These are phyloP conservation scores for Aspergillus versicolor DNA, from an alignment of 2,329 filamentous ascomycete species.

Conservation along the genomic window DNA sequence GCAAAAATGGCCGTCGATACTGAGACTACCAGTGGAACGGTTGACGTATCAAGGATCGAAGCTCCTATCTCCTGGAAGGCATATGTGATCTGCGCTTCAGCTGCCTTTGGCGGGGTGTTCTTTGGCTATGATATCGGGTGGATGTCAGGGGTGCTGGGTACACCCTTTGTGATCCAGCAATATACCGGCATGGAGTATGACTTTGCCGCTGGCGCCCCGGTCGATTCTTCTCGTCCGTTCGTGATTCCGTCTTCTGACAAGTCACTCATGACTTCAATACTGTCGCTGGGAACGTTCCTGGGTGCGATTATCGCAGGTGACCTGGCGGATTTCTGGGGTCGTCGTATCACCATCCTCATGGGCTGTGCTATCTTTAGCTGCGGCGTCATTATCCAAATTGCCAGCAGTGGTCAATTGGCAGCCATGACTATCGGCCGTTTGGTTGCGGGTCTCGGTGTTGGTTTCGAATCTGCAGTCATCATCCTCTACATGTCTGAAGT, in stretches of 20 bases:
- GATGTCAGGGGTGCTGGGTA: constrained; percentile 1
- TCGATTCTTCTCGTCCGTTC: constrained; percentile 28
- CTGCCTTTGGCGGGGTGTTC: constrained; percentile 8
- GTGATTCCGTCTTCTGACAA: constrained; percentile 49
- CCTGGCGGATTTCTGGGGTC: constrained; percentile 70
- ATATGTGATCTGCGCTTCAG: constrained; percentile 3
- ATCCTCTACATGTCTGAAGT: constrained; percentile 88
- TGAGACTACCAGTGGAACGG: not conserved
- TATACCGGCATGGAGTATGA: constrained; percentile 3
- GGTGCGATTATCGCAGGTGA: constrained; percentile 76
- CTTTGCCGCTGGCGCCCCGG: not conserved
- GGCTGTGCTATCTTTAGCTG: constrained; percentile 71
- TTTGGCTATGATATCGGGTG: constrained; percentile 7
- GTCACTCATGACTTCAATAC: constrained; percentile 72
- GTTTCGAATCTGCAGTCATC: constrained; percentile 76
- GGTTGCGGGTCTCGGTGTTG: constrained; percentile 73
- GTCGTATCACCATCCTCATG: constrained; percentile 62
- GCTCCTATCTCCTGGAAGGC: constrained; percentile 5
- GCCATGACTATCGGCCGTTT: constrained; percentile 71
- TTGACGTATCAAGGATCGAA: not conserved
- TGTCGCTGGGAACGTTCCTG: constrained; percentile 76
- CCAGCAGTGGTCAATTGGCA: constrained; percentile 47
- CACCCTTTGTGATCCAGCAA: not conserved
- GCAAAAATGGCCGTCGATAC: not conserved
- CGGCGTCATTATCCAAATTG: constrained; percentile 67